Conservation (phyloP, 805 yeast species). For the Nakazawaea ambrosiae region DNA sequence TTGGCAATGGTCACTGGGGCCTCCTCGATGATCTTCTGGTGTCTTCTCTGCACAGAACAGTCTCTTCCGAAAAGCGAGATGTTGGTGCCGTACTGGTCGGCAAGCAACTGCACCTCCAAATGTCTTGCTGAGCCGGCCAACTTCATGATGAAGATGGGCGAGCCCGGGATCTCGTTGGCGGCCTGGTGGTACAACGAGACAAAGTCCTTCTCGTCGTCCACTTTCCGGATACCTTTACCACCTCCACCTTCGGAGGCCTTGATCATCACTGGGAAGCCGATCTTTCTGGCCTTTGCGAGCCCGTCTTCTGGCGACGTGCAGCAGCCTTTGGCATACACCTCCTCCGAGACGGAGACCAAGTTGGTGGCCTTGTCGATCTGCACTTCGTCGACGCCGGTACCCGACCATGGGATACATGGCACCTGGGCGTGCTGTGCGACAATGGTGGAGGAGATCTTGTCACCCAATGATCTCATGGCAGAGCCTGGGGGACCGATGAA, state of each 20-base stretch:
- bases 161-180: conserved; percentile 96
- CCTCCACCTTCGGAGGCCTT: conserved; percentile 99
- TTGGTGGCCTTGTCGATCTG: conserved; percentile 58
- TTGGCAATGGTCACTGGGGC: conserved; percentile 97
- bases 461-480: conserved; percentile 99
- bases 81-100: conserved; percentile 97
- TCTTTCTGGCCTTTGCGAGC: conserved; percentile 69
- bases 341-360: conserved; percentile 84
- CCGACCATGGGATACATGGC: conserved; percentile 99
- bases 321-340: conserved; percentile 82
- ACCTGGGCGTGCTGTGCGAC: conserved; percentile 98
- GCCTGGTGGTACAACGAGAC: conserved; percentile 81
- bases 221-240: conserved; percentile 99
- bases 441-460: conserved; percentile 93
- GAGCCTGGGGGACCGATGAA: conserved; percentile 99
- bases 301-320: conserved; percentile 85
- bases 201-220: conserved; percentile 77
- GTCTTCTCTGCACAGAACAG: conserved; percentile 99
- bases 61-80: conserved; percentile 97
- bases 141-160: conserved; percentile 97
- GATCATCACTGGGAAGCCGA: conserved; percentile 98
- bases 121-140: conserved; percentile 97
- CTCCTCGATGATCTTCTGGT: conserved; percentile 97
- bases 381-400: conserved; percentile 91
- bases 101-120: conserved; percentile 93